Base-by-base conservation (phyloP, 768 basidiomycete species). In the Leccinum truebloodii region DNA sequence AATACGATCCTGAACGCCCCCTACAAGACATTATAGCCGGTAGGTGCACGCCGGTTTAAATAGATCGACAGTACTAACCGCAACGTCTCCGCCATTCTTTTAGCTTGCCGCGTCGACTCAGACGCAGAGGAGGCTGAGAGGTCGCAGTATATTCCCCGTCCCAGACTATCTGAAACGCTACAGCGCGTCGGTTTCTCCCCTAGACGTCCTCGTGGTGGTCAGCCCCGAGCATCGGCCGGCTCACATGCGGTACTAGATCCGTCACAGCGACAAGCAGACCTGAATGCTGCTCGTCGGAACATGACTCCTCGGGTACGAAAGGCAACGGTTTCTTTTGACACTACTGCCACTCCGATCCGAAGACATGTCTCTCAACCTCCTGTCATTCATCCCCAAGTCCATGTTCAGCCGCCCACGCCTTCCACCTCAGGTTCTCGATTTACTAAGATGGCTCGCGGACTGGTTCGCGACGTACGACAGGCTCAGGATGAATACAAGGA, bases 1-100 rank as follows among this genome's bases (percentile, higher is more conserved):
- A 94, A 69, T 94, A 90, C 63, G 92, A 94, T 71, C 92, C 92
- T 4, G 92, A 94, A 35, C 79, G 92, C 22, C 89, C 90, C 1
- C 72, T 94, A 34, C 81, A 88, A 61, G 83, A 84, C 26, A 89
- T 94, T 71, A 83, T 93, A 56, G 84, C 82, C 30, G 84, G 83
- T 56, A 84, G 83, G 20, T 24, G 28, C 9, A 7, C n/a, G 20
- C 9, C 13, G 5, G 14, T 48, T 52, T 0, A 9, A 24, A 3
- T 12, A 0, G 10, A 20, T 54, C 3, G 6, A 39, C 26, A 13
- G 4, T 50, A 22, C 35, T 63, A 0, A 67, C 41, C 20, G 13
- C 4, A 8, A 34, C 22, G 1, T 34, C 3, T 3, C 26, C 3
- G 16, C 4, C 32, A 13, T 78, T 77, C 78, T 77, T 28, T 85